Conservation (phyloP, 1,139 yeast genomes). For the Suhomyces yuchorum region DNA sequence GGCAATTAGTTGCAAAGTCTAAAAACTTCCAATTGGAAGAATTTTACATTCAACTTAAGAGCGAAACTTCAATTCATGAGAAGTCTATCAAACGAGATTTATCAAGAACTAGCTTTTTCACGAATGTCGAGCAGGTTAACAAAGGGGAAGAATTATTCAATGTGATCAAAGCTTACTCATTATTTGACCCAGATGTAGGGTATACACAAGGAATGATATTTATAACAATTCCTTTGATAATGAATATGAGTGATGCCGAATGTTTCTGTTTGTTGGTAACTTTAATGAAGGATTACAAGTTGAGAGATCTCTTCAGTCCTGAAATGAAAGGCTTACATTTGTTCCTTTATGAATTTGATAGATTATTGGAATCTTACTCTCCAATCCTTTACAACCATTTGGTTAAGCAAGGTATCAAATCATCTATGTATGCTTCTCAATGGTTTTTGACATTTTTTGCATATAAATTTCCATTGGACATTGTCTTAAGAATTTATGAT, state of each 20-base stretch:
- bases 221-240: constrained; percentile 77
- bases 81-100: constrained; percentile 80
- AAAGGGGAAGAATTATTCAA: constrained; percentile 63
- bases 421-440: constrained; percentile 94
- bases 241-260: constrained; percentile 82
- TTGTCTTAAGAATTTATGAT: constrained; percentile 82
- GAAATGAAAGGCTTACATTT: constrained; percentile 94
- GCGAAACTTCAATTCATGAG: constrained; percentile 64
- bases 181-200: constrained; percentile 91
- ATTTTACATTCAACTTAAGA: constrained; percentile 55
- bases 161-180: constrained; percentile 80
- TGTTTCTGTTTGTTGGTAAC: constrained; percentile 80
- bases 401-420: constrained; percentile 78
- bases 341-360: constrained; percentile 83
- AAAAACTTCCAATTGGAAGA: constrained; percentile 75
- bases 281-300: constrained; percentile 80
- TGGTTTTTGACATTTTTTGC: constrained; percentile 96
- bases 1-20: constrained; percentile 89
- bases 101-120: constrained; percentile 79
- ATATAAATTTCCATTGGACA: constrained; percentile 84
- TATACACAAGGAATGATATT: constrained; percentile 98
- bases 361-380: constrained; percentile 67
- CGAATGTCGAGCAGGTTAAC: constrained; percentile 55
- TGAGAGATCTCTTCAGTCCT: constrained; percentile 76
- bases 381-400: constrained; percentile 77